Percentiles rank a stretch among this genome's conserved stretches.
Evolutionary conservation across 2,329 filamentous ascomycete genomes (phyloP).

Genomic region (Claviceps monticola): DNA sequence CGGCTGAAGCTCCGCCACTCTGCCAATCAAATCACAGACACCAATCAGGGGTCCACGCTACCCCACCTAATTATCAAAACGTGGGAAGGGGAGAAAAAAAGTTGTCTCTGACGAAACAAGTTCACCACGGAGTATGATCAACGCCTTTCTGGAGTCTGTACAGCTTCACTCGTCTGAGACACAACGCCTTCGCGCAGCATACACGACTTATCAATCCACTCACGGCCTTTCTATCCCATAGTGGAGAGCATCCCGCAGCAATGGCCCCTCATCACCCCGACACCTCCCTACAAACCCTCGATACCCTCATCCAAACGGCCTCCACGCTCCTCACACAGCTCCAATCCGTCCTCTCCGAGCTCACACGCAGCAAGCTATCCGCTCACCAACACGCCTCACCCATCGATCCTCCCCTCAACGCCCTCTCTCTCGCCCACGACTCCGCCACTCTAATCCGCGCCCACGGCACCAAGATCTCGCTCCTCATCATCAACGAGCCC

Average conservation of each 20-base stretch:
- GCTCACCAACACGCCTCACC: constrained; percentile 5
- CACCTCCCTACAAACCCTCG: constrained; percentile 23
- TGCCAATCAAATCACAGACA: background rate
- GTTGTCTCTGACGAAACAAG: too few species aligned
- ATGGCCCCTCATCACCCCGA: constrained; percentile 14
- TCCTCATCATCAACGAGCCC: constrained; percentile 74
- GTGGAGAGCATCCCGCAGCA: background rate
- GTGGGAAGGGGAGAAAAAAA: too few species aligned
- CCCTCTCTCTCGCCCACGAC: constrained; percentile 57
- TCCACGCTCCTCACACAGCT: constrained; percentile 27
- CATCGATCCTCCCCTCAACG: constrained; percentile 26
- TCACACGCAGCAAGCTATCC: constrained; percentile 18
- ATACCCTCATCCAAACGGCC: constrained; percentile 23
- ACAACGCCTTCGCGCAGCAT: too few species aligned
- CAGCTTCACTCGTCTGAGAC: too few species aligned
- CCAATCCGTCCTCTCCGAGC: constrained; percentile 26
- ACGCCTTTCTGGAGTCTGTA: too few species aligned
- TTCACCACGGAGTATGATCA: too few species aligned
- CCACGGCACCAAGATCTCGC: constrained; percentile 75
- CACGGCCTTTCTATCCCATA: too few species aligned
- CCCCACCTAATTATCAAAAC: background rate
- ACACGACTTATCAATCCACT: too few species aligned
- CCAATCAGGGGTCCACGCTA: background rate
- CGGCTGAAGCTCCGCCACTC: background rate
- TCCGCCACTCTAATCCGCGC: constrained; percentile 62